Conservation (phyloP, 371 early-diverging fungal genomes). For the Mortierella sp. region DNA sequence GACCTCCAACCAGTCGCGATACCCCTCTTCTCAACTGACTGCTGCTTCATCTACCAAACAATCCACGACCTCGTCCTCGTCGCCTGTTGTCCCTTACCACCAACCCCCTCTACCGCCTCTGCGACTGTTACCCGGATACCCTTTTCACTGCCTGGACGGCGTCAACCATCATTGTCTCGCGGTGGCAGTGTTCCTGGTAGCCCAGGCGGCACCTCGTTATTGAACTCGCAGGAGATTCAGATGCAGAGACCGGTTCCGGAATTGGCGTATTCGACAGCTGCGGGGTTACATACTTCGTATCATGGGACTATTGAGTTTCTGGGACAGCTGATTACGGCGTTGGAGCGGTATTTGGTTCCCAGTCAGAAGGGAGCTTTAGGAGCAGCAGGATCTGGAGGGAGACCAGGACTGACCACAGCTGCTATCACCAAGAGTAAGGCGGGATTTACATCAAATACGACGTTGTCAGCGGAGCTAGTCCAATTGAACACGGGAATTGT, state of each 20-base stretch:
- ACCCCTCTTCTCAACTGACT: constrained; percentile 21
- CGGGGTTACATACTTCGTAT: constrained; percentile 14
- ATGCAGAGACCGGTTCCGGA: constrained; percentile 15
- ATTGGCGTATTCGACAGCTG: constrained; percentile 30
- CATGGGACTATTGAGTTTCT: constrained; percentile 45
- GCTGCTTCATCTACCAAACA: constrained; percentile 41
- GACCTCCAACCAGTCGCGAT: not conserved
- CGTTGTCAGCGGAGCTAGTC: constrained; percentile 22
- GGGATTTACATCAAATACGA: not conserved
- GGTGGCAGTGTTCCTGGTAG: not conserved
- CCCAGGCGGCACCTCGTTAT: not conserved
- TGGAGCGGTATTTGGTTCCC: constrained; percentile 32
- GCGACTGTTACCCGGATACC: constrained; percentile 36
- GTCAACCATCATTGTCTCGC: not conserved
- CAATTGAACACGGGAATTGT: constrained; percentile 39
- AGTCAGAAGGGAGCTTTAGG: not conserved
- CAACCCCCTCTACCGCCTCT: constrained; percentile 23
- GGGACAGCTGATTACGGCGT: constrained; percentile 24
- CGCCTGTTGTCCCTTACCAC: constrained; percentile 38
- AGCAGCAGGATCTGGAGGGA: not conserved
- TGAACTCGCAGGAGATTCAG: not conserved
- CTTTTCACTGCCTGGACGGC: constrained; percentile 17
- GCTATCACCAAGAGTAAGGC: not conserved
- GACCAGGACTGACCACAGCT: not conserved
- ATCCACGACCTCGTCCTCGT: constrained; percentile 41